Evolutionary conservation across 1,284 basidiomycete species (phyloP), one percentile per base, ranked within the genome.

Genomic region (Porodaedalea pini): DNA sequence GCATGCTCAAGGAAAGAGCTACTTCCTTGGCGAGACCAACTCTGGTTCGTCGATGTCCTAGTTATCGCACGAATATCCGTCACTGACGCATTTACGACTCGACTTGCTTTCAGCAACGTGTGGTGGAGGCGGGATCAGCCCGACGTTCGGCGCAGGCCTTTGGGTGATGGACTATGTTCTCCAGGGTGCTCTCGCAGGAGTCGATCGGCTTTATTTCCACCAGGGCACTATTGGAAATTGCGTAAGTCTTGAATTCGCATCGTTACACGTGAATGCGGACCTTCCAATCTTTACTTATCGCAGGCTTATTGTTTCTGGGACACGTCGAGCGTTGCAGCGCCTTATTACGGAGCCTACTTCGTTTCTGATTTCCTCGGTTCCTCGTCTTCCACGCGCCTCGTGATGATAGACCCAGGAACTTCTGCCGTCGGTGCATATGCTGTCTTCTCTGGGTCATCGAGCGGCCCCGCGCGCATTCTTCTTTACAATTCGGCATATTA

Each of bases 111-210:
- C 56, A 74, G 75, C 75, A 5, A 76, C 75, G 2, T 77, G 76
- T 57, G 75, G 75, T 3, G 75, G 75, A 6, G 75, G 74, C 17
- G 75, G 74, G 1, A 75, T 76, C 57, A 75, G 73, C 54, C 72
- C 72, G 0, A 76, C 73, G 0, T 76, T 75, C 58, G 76, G 75
- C 10, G 75, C 75, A 0, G 75, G 68, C 1, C 64, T 78, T 2
- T 78, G 76, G 76, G 71, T 77, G 47, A 66, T 77, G 29, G 75
- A 78, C 62, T 77, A 76, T 56, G 71, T 74, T n/a, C 66, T 78
- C 8, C 75, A 77, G 62, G 71, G 69, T 27, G 71, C 74, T 1
- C 61, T 76, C 36, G 70, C 72, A 44, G 73, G 73, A 11, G 70
- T 72, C 7, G 71, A 75, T 52, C 62, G 75, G 19, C 66, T 76